Percentiles rank a stretch among this genome's conserved stretches.
Evolutionary conservation across 371 early-diverging fungal genomes (phyloP).

Genomic region (Rhizopus stolonifer): DNA sequence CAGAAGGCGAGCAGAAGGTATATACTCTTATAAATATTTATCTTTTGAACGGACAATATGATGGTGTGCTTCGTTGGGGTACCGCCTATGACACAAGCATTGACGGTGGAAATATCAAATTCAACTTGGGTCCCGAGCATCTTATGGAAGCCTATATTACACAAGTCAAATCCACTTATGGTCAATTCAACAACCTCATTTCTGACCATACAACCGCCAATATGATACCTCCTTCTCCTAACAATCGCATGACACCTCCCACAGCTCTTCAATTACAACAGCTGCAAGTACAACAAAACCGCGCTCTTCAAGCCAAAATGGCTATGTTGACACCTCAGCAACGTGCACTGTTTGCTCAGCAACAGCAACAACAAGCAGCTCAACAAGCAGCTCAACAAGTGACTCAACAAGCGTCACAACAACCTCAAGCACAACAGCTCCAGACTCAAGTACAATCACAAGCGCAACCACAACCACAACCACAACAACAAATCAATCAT

Average conservation of each 20-base stretch:
- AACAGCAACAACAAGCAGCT: slow-evolving; percentile 16
- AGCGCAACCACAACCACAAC: slow-evolving; percentile 17
- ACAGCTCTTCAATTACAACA: slow-evolving; percentile 29
- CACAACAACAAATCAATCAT: slow-evolving; percentile 1
- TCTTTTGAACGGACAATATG: slow-evolving; percentile 43
- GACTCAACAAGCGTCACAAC: slow-evolving; percentile 12
- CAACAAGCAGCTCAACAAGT: slow-evolving; percentile 24
- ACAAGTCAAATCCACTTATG: slow-evolving; percentile 55
- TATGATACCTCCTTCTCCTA: slow-evolving; percentile 48
- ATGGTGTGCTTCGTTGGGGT: slow-evolving; percentile 62
- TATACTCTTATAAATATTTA: slow-evolving; percentile 58
- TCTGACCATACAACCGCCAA: slow-evolving; percentile 56
- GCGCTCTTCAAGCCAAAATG: slow-evolving; percentile 35
- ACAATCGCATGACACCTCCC: slow-evolving; percentile 36
- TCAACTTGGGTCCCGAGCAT: slow-evolving; percentile 59
- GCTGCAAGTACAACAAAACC: slow-evolving; percentile 37
- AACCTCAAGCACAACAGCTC: slow-evolving; percentile 10
- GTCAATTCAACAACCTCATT: slow-evolving; percentile 47
- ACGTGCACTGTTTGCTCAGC: slow-evolving; percentile 19
- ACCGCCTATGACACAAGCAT: slow-evolving; percentile 55
- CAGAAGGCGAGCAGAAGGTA: slow-evolving; percentile 51
- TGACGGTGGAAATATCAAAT: slow-evolving; percentile 59
- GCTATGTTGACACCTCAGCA: slow-evolving; percentile 29
- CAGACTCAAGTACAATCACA: slow-evolving; percentile 24
- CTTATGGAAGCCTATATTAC: slow-evolving; percentile 57